phyloP scores from a whole-genome alignment of 78 protist genomes.

The Blattamonas nauphoetae region DNA sequence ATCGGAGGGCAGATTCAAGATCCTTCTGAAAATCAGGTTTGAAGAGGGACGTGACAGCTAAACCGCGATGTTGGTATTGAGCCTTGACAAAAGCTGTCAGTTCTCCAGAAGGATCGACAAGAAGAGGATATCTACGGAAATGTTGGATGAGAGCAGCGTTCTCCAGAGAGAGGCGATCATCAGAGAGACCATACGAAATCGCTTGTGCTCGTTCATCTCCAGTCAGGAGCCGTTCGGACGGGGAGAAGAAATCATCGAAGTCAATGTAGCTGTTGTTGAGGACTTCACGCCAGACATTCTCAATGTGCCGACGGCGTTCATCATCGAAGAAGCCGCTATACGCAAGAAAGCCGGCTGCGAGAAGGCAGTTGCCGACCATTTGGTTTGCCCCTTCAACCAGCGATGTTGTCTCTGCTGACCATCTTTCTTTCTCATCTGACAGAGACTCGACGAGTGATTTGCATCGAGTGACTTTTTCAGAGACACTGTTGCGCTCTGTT shows the following conservation, averaged over 20 bases:
- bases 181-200: constrained; percentile 74
- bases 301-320: neutral
- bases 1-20: constrained; percentile 41
- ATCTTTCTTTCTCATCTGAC: constrained; percentile 60
- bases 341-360: constrained; percentile 75
- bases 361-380: constrained; percentile 74
- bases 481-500: constrained; percentile 15
- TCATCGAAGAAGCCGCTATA: constrained; percentile 82
- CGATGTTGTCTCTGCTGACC: constrained; percentile 54
- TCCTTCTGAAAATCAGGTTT: constrained; percentile 60
- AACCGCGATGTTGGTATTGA: constrained; percentile 45
- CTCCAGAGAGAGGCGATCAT: constrained; percentile 80
- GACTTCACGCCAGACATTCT: neutral
- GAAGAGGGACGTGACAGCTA: constrained; percentile 34
- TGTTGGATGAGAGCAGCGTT: constrained; percentile 81
- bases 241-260: neutral
- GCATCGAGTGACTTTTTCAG: constrained; percentile 61
- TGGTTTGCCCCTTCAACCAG: constrained; percentile 26
- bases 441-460: constrained; percentile 51
- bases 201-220: constrained; percentile 56
- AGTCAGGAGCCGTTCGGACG: constrained; percentile 29
- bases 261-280: neutral
- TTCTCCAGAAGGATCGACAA: constrained; percentile 93
- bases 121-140: constrained; percentile 88
- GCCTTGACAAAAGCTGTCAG: constrained; percentile 68